A percentile compares a stretch with the other conserved stretches of the same genome.
Evolutionary conservation across 1,284 basidiomycete species (phyloP).

Genomic region (Chiua sp.): DNA sequence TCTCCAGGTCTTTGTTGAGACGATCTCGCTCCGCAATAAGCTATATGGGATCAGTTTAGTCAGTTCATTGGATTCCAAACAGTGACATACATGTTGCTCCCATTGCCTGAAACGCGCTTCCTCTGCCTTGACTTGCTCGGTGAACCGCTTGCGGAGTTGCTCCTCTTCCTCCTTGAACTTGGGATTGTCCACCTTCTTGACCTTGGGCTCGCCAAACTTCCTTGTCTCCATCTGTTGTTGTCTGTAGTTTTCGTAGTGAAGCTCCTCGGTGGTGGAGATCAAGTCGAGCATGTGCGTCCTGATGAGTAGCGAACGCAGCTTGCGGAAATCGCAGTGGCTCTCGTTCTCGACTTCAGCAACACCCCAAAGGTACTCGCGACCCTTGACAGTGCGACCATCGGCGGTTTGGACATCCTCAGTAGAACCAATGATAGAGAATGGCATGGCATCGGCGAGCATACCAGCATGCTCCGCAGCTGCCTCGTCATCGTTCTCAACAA

Average conservation of each 20-base stretch:
- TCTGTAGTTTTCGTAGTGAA: conserved; percentile 98
- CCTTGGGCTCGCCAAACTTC: conserved; percentile 98
- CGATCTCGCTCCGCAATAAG: conserved; percentile 96
- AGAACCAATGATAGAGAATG: conserved; percentile 98
- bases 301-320: conserved; percentile 94
- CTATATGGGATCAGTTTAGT: conserved; percentile 46
- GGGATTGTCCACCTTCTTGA: conserved; percentile 99
- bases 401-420: conserved; percentile 92
- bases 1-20: conserved; percentile 96
- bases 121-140: conserved; percentile 99
- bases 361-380: conserved; percentile 99
- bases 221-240: conserved; percentile 99
- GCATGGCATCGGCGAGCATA: conserved; percentile 88
- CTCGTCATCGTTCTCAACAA: conserved; percentile 92
- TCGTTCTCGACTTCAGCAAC: conserved; percentile 99
- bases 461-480: conserved; percentile 89
- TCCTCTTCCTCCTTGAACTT: conserved; percentile 99
- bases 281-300: conserved; percentile 99
- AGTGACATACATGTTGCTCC: conserved; percentile 90
- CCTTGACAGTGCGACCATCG: conserved; percentile 95
- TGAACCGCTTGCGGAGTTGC: conserved; percentile 94
- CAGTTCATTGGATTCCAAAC: conserved; percentile 2
- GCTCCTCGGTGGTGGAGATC: conserved; percentile 95
- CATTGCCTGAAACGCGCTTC: conserved; percentile 98
- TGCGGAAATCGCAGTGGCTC: conserved; percentile 99